Evolutionary conservation across 2,329 filamentous ascomycete genomes (phyloP).

Genomic region (Monosporascus sp.): DNA sequence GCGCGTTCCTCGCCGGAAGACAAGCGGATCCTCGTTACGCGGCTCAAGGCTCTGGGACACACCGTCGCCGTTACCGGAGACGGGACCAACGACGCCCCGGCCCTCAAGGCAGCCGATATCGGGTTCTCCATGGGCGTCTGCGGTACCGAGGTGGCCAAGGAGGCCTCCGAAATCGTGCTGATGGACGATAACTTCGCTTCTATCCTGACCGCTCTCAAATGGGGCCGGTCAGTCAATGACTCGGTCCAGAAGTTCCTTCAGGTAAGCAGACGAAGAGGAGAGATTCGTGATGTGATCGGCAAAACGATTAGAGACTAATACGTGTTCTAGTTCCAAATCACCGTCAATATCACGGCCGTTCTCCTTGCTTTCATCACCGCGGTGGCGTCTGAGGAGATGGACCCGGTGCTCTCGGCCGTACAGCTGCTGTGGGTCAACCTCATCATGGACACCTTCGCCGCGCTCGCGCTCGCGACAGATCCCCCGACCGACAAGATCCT

Average conservation of each 20-base stretch:
- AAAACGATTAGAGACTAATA: slow-evolving; percentile 1
- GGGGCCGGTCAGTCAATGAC: slow-evolving; percentile 65
- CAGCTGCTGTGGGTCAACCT: slow-evolving; percentile 66
- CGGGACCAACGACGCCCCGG: slow-evolving; percentile 61
- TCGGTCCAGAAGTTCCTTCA: slow-evolving; percentile 64
- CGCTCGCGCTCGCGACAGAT: slow-evolving; percentile 59
- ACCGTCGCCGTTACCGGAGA: slow-evolving; percentile 62
- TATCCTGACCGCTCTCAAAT: slow-evolving; percentile 61
- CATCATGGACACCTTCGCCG: slow-evolving; percentile 66
- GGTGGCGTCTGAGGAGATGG: slow-evolving; percentile 47
- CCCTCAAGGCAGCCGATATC: slow-evolving; percentile 60
- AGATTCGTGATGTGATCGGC: not conserved
- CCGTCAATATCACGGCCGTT: slow-evolving; percentile 65
- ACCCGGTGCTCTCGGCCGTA: slow-evolving; percentile 59
- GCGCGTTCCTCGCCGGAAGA: slow-evolving; percentile 63
- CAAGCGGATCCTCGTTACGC: slow-evolving; percentile 57
- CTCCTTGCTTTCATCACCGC: slow-evolving; percentile 60
- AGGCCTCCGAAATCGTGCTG: slow-evolving; percentile 62
- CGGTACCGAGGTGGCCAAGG: slow-evolving; percentile 63
- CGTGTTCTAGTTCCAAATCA: slow-evolving; percentile 52
- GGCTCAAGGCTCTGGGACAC: slow-evolving; percentile 56
- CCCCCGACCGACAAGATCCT: slow-evolving; percentile 53
- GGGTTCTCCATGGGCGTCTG: slow-evolving; percentile 65
- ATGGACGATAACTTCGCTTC: slow-evolving; percentile 63
- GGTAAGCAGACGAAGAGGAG: slow-evolving; percentile 20